These are phyloP conservation scores for Zygoascus bituminiphila DNA, from an alignment of 805 yeast genomes.

Conservation along the genomic window DNA sequence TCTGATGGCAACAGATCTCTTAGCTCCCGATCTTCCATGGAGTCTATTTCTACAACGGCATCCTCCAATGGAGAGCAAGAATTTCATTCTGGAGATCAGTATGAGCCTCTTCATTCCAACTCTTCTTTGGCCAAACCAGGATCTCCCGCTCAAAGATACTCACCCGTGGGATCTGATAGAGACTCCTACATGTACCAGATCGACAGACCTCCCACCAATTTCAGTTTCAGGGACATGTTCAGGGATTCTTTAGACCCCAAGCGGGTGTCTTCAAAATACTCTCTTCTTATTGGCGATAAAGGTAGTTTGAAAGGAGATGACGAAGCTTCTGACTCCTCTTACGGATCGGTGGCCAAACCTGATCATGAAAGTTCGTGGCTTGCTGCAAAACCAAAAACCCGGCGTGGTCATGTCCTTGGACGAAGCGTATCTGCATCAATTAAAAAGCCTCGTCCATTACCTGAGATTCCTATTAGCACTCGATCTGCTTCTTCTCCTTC, in stretches of 20 bases:
- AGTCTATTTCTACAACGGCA: neutral
- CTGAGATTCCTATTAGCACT: neutral
- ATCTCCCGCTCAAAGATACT: neutral
- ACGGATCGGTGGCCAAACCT: constrained; percentile 4
- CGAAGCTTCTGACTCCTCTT: neutral
- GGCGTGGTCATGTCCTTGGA: neutral
- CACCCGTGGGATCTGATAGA: neutral
- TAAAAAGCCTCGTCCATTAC: constrained; percentile 3
- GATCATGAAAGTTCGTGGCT: constrained; percentile 7
- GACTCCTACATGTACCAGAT: neutral
- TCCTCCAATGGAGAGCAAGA: neutral
- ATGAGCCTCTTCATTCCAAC: neutral
- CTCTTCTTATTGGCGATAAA: neutral
- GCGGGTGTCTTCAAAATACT: constrained; percentile 1
- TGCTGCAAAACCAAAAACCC: neutral
- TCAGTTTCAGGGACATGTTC: constrained; percentile 5
- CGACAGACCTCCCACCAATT: neutral
- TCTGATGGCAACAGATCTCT: neutral
- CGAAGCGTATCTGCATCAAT: constrained; percentile 1
- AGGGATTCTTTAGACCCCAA: constrained; percentile 2
- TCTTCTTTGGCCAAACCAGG: neutral
- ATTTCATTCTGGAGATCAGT: neutral
- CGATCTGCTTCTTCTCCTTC: constrained; percentile 4
- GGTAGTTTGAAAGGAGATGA: neutral
- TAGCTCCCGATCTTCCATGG: neutral